Evolutionary conservation across 345 rosid species (phyloP).

Genomic region (Kernera saxatilis): DNA sequence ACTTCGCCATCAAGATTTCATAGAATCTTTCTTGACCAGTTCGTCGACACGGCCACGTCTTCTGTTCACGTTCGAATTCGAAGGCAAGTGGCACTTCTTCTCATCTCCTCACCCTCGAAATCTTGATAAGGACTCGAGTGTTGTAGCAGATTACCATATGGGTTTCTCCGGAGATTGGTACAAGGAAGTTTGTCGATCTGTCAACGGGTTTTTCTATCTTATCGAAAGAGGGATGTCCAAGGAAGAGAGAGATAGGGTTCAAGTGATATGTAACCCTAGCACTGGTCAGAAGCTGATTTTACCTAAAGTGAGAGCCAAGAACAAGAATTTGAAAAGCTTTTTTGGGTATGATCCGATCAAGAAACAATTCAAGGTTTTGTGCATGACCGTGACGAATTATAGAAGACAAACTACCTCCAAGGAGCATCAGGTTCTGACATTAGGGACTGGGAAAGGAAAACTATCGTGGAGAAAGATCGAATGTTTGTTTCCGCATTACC

Average conservation of each 20-base stretch:
- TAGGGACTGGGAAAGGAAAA: neutral
- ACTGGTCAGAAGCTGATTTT: neutral
- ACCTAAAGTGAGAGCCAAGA: neutral
- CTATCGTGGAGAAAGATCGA: neutral
- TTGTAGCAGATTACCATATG: neutral
- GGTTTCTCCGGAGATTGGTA: neutral
- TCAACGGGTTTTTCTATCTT: neutral
- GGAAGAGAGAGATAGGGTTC: neutral
- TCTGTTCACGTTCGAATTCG: neutral
- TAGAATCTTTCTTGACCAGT: neutral
- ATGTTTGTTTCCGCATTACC: neutral
- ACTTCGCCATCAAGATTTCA: neutral
- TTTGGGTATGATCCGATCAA: conserved; percentile 4
- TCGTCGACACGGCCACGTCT: neutral
- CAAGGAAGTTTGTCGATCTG: neutral
- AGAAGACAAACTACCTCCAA: neutral
- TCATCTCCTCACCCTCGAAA: neutral
- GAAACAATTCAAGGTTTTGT: neutral
- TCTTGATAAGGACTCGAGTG: neutral
- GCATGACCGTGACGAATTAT: neutral
- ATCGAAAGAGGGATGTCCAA: neutral
- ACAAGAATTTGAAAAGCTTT: neutral
- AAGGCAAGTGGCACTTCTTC: neutral
- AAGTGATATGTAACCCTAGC: conserved; percentile 1
- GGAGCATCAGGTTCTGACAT: neutral